A percentile compares a stretch with the other conserved stretches of the same genome.
These are phyloP conservation scores for Paramecium octaurelia DNA, from an alignment of 73 alveolate genomes.

Conservation along the genomic window DNA sequence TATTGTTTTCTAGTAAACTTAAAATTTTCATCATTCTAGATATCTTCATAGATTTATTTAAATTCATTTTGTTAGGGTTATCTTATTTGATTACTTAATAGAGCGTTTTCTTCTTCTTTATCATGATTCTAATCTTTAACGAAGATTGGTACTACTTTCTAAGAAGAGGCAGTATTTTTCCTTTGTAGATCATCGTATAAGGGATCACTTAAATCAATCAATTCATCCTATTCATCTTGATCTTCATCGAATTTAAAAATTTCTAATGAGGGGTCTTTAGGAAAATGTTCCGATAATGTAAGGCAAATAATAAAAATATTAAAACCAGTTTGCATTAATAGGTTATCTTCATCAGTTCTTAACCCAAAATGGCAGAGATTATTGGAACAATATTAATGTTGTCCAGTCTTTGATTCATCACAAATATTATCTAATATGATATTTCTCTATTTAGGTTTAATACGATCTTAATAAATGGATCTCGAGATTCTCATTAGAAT, in stretches of 20 bases:
- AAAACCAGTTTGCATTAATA: not conserved
- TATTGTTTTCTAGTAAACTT: not conserved
- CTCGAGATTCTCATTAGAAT: not conserved
- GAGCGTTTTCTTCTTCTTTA: not conserved
- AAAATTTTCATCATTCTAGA: not conserved
- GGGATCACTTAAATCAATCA: not conserved
- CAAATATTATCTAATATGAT: not conserved
- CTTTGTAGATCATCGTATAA: not conserved
- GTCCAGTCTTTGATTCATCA: conserved; percentile 6
- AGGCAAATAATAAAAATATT: not conserved
- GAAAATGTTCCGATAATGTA: not conserved
- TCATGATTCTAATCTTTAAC: not conserved
- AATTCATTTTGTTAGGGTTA: not conserved
- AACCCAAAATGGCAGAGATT: not conserved
- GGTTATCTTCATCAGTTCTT: not conserved
- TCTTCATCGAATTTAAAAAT: not conserved
- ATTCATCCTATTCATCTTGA: not conserved
- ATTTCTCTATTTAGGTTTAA: not conserved
- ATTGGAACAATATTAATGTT: not conserved
- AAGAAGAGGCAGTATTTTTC: not conserved
- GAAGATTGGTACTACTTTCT: not conserved
- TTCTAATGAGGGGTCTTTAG: not conserved
- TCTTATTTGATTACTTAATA: not conserved
- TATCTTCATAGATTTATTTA: not conserved
- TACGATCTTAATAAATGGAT: not conserved